These are phyloP conservation scores for Jatropha multifida DNA, from an alignment of 441 rosid species.

Conservation along the genomic window DNA sequence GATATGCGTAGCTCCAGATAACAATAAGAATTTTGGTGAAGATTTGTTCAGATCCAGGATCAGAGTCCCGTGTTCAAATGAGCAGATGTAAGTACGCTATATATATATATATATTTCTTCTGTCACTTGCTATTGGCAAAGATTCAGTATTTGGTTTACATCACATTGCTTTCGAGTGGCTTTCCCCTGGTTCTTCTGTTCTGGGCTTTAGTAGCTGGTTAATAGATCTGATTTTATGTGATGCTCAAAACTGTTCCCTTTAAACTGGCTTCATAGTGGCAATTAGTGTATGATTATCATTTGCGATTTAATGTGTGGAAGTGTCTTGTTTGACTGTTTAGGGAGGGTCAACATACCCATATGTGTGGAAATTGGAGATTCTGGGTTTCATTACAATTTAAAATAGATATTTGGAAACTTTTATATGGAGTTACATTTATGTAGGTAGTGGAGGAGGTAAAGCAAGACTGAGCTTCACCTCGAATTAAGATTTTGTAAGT, in stretches of 20 bases:
- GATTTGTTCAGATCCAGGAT: background rate
- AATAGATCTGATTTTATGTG: background rate
- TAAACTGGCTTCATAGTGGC: background rate
- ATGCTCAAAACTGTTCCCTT: background rate
- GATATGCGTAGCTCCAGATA: background rate
- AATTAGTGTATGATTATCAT: background rate
- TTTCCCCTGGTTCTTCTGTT: background rate
- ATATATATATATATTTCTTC: background rate
- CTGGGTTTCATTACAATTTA: background rate
- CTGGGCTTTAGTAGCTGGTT: background rate
- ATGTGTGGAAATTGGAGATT: background rate
- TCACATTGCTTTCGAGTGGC: background rate
- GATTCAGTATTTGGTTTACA: background rate
- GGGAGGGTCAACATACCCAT: background rate
- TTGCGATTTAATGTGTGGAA: background rate
- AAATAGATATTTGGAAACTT: background rate
- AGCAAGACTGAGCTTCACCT: background rate
- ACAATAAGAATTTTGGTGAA: background rate
- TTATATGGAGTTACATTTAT: background rate
- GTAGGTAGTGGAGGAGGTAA: background rate
- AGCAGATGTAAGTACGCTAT: background rate
- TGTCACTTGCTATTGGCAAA: background rate
- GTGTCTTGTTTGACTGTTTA: background rate
- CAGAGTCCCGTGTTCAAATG: background rate
- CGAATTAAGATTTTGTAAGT: background rate